Evolutionary conservation across 306 rosid genomes (phyloP).

Genomic region (Acacia acuminata): DNA sequence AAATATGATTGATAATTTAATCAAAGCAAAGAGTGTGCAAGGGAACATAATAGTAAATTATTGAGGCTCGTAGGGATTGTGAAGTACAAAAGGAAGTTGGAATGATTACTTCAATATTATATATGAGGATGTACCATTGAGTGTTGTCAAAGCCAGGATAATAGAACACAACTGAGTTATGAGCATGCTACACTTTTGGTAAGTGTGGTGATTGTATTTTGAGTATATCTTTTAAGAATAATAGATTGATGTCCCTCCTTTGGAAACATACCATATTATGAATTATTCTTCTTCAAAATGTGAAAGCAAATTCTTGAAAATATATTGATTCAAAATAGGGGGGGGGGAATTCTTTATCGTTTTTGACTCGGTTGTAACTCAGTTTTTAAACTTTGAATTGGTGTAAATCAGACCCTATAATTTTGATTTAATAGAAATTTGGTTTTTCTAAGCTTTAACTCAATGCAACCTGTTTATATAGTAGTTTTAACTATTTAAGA

Average conservation of each 20-base stretch:
- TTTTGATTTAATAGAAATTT: too few species aligned
- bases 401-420: too few species aligned
- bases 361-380: too few species aligned
- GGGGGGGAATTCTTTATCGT: too few species aligned
- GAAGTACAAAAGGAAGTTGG: not conserved
- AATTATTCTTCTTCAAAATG: not conserved
- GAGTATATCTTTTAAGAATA: not conserved
- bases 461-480: rapidly evolving
- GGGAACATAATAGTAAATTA: not conserved
- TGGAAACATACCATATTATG: constrained; percentile 26
- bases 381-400: too few species aligned
- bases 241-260: constrained; percentile 23
- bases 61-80: not conserved
- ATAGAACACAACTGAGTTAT: not conserved
- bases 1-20: not conserved
- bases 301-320: not conserved
- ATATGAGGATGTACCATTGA: not conserved
- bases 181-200: constrained; percentile 10
- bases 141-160: not conserved
- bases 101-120: not conserved
- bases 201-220: not conserved
- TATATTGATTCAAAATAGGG: not conserved
- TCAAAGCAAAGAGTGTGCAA: not conserved
- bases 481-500: too few species aligned
- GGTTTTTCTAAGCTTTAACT: too few species aligned